phyloP scores from a whole-genome alignment of 805 yeast species.

The Suhomyces sp. region DNA sequence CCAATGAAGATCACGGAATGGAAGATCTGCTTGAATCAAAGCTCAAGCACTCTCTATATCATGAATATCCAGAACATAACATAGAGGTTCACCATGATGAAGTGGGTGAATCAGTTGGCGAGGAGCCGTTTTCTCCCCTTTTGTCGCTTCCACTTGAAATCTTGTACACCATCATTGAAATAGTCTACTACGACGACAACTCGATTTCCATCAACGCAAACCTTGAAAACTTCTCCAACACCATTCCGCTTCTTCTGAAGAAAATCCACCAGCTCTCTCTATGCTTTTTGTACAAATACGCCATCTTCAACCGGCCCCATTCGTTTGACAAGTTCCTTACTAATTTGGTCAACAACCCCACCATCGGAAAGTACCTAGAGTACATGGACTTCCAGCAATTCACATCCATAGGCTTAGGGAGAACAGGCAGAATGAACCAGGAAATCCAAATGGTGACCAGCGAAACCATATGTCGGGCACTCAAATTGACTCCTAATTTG shows the following conservation, averaged over 20 bases:
- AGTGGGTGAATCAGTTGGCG: neutral
- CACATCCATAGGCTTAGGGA: slow-evolving; percentile 84
- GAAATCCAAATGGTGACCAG: slow-evolving; percentile 89
- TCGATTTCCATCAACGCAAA: slow-evolving; percentile 51
- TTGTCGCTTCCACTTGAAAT: slow-evolving; percentile 53
- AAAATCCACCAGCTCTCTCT: slow-evolving; percentile 56
- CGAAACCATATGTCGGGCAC: slow-evolving; percentile 61
- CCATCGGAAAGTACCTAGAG: slow-evolving; percentile 60
- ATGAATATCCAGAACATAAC: too few species aligned
- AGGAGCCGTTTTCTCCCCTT: slow-evolving; percentile 10
- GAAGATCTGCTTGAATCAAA: neutral
- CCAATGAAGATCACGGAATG: slow-evolving; percentile 4
- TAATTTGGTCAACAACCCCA: slow-evolving; percentile 44
- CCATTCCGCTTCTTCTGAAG: slow-evolving; percentile 54
- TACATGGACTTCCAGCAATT: slow-evolving; percentile 84
- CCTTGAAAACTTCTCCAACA: slow-evolving; percentile 48
- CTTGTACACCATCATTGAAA: slow-evolving; percentile 51
- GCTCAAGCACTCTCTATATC: too few species aligned
- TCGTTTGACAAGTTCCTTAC: slow-evolving; percentile 69
- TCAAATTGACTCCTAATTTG: slow-evolving; percentile 61
- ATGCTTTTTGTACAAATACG: slow-evolving; percentile 61
- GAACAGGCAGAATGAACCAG: slow-evolving; percentile 85
- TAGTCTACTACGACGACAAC: slow-evolving; percentile 53
- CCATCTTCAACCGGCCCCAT: slow-evolving; percentile 75
- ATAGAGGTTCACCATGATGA: too few species aligned